These are phyloP conservation scores for Tephrocybe rancida DNA, from an alignment of 768 basidiomycete genomes.

Conservation along the genomic window DNA sequence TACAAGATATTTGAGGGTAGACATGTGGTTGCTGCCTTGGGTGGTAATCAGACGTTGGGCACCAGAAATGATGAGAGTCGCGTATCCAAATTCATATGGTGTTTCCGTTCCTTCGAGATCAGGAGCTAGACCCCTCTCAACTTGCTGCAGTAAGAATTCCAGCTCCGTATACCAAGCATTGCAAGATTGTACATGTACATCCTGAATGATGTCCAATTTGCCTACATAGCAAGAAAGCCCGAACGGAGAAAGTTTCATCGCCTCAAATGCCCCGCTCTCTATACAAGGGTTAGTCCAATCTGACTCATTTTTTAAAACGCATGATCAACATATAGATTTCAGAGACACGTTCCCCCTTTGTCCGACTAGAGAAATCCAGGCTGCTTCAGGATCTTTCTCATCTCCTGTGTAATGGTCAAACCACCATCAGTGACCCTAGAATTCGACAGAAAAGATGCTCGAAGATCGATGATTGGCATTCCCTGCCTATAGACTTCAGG, in stretches of 20 bases:
- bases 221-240: constrained; percentile 30
- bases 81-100: constrained; percentile 43
- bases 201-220: constrained; percentile 10
- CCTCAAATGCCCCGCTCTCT: constrained; percentile 29
- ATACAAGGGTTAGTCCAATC: background rate
- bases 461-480: too few species aligned
- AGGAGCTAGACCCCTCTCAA: constrained; percentile 34
- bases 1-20: constrained; percentile 43
- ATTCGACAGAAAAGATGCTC: background rate
- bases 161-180: background rate
- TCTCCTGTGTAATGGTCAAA: background rate
- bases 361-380: background rate
- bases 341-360: background rate
- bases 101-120: constrained; percentile 43
- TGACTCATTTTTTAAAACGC: background rate
- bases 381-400: background rate
- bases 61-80: constrained; percentile 40
- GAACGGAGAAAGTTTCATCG: constrained; percentile 27
- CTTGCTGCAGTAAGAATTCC: constrained; percentile 18
- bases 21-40: constrained; percentile 27
- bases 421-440: constrained; percentile 5
- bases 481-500: too few species aligned
- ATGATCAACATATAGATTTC: constrained; percentile 29
- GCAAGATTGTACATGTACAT: constrained; percentile 12
- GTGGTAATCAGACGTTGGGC: constrained; percentile 33